Evolutionary conservation across 2,329 filamentous ascomycete species (phyloP).

Genomic region (Ascochyta lentis): DNA sequence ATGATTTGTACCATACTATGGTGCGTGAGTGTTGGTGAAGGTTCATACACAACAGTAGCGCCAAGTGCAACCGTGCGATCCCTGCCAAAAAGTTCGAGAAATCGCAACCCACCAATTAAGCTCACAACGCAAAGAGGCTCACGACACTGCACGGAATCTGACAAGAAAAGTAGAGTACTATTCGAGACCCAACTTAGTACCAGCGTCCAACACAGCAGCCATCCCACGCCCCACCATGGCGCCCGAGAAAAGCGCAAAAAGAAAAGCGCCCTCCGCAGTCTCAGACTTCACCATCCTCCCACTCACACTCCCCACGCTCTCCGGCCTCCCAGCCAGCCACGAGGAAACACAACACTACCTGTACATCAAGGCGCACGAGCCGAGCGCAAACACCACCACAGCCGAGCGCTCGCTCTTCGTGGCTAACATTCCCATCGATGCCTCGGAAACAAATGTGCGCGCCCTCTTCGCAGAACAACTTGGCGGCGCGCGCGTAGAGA

Average conservation of each 20-base stretch:
- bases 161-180: too few species aligned
- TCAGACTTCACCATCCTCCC: constrained; percentile 73
- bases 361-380: constrained; percentile 83
- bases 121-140: not conserved
- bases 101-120: constrained; percentile 14
- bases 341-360: constrained; percentile 73
- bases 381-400: constrained; percentile 68
- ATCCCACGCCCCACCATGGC: constrained; percentile 22
- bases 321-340: constrained; percentile 57
- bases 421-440: constrained; percentile 87
- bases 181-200: too few species aligned
- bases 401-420: constrained; percentile 82
- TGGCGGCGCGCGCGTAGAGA: constrained; percentile 78
- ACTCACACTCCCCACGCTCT: constrained; percentile 59
- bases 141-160: not conserved
- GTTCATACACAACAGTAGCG: constrained; percentile 3
- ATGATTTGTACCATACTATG: too few species aligned
- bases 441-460: constrained; percentile 78
- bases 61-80: constrained; percentile 31
- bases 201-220: not conserved
- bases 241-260: constrained; percentile 23
- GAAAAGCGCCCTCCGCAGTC: constrained; percentile 46
- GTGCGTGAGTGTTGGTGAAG: not conserved
- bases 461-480: constrained; percentile 77
- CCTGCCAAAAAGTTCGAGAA: constrained; percentile 45